Evolutionary conservation across 306 rosid genomes (phyloP), one percentile per base, ranked within the genome.

Genomic region (Myrica gale): DNA sequence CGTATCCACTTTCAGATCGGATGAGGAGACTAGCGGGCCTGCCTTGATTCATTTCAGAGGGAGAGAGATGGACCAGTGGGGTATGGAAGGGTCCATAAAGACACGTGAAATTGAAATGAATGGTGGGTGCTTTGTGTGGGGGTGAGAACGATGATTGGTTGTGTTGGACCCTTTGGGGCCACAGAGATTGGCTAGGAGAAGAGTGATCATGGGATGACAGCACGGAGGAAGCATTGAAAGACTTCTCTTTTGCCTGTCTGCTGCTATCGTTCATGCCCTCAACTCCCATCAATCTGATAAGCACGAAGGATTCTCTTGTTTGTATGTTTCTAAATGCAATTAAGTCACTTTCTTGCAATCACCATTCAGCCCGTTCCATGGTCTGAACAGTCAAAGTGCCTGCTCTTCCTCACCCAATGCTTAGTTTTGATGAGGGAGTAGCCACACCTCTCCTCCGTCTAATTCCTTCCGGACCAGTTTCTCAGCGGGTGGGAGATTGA

Each of bases 91-190:
- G 97, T 84, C 94, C 98, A 71, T 75, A 52, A 52, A 46, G 88
- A 42, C 97, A 84, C 91, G 97, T 90, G 98, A 94, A 87, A 69
- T 80, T 81, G 78, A 80, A 71, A 78, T 87, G 76, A 76, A 69
- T 75, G 66, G 51, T 69, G 87, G 79, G 71, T 84, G 82, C 82
- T 86, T 55, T 78, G 3, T 82, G 81, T 65, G 78, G 78, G 82
- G 87, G 54, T 71, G 75, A 66, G 74, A 54, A 74, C 53, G 67
- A 79, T 85, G 83, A 83, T 85, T 83, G 89, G 89, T 74, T 78
- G 17, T 41, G 74, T 54, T 56, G 85, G 88, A 75, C 87, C 89
- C 85, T 75, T 44, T 82, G 71, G 74, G 89, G 84, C 67, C 89
- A 58, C 80, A 70, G 73, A 84, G 84, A 82, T 70, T 80, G 79